Conservation (phyloP, 176 grass and related monocot species). For the Thinopyrum elongatum region DNA sequence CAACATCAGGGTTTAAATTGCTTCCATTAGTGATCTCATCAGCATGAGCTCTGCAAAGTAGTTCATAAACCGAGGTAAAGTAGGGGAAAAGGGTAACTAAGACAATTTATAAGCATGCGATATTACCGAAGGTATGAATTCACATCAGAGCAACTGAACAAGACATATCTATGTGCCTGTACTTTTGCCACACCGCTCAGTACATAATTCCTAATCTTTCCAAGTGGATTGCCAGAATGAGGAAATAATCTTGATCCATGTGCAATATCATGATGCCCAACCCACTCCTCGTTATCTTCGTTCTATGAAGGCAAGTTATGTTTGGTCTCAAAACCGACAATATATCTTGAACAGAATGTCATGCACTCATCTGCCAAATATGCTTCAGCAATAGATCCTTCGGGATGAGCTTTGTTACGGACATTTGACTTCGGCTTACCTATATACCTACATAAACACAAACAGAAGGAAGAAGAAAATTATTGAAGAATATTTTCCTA, state of each 20-base stretch:
- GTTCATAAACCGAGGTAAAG: too few relatives aligned
- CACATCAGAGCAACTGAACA: constrained; percentile 23
- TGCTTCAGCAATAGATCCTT: not conserved
- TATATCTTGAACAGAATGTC: not conserved
- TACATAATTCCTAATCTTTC: not conserved
- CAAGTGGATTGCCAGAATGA: not conserved
- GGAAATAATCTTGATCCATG: constrained; percentile 1
- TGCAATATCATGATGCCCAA: not conserved
- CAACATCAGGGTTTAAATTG: too few relatives aligned
- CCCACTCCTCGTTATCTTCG: not conserved
- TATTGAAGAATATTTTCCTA: not conserved
- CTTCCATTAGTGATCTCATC: too few relatives aligned
- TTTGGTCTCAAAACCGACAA: not conserved
- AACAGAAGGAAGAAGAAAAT: not conserved
- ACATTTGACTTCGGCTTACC: not conserved
- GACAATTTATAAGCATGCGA: not conserved
- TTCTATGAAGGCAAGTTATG: not conserved
- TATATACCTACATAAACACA: not conserved
- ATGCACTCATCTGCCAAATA: not conserved
- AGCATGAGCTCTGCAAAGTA: not conserved
- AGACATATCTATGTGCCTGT: constrained; percentile 28
- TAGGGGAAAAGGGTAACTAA: not conserved
- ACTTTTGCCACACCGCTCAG: not conserved
- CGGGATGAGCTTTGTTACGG: not conserved
- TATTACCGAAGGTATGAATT: constrained; percentile 18